These are phyloP conservation scores for Galerina marginata DNA, from an alignment of 768 basidiomycete species.

Conservation along the genomic window DNA sequence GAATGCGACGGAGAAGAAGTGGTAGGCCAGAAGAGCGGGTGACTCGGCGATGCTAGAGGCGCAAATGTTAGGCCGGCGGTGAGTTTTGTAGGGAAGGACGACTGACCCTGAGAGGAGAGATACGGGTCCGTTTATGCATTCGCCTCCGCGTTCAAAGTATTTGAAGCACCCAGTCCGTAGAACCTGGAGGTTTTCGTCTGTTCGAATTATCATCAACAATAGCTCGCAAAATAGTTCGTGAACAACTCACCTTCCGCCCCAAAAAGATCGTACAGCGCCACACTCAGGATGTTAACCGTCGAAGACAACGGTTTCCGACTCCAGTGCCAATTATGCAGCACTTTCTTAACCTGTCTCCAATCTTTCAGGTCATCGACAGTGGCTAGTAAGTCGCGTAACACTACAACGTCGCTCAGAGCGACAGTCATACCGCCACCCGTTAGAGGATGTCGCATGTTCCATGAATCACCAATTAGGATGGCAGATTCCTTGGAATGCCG, in stretches of 20 bases:
- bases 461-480: slow-evolving; percentile 91
- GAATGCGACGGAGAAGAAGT: slow-evolving; percentile 96
- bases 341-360: slow-evolving; percentile 54
- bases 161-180: slow-evolving; percentile 91
- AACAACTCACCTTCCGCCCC: slow-evolving; percentile 82
- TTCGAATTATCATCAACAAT: neutral
- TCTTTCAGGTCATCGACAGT: slow-evolving; percentile 48
- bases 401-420: slow-evolving; percentile 83
- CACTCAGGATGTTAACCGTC: slow-evolving; percentile 90
- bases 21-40: slow-evolving; percentile 80
- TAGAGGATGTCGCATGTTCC: slow-evolving; percentile 99
- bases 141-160: slow-evolving; percentile 94
- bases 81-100: neutral
- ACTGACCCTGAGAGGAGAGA: slow-evolving; percentile 86
- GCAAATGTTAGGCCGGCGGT: neutral
- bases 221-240: neutral
- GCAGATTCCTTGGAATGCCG: slow-evolving; percentile 65
- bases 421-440: slow-evolving; percentile 99
- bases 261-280: slow-evolving; percentile 94
- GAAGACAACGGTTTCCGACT: slow-evolving; percentile 79
- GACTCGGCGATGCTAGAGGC: slow-evolving; percentile 72
- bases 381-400: slow-evolving; percentile 67
- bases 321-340: slow-evolving; percentile 85
- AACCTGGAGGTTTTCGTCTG: slow-evolving; percentile 65
- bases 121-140: slow-evolving; percentile 87